Percentiles rank a stretch among this genome's conserved stretches.
phyloP scores from a whole-genome alignment of 768 basidiomycete genomes.

The Panus rudis region DNA sequence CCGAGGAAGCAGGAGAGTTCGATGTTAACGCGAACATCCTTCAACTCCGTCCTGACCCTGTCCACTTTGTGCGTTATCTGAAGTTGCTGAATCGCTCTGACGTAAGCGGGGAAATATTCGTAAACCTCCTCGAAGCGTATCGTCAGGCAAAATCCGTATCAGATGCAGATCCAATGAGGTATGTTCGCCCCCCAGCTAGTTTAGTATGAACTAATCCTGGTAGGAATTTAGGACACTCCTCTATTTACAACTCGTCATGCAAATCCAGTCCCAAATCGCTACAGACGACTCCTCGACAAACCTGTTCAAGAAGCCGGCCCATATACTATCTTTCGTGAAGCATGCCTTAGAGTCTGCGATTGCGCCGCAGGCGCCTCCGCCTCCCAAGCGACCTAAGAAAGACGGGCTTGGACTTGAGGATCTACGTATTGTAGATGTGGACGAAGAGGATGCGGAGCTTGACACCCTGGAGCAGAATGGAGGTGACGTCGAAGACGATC shows the following conservation, averaged over 20 bases:
- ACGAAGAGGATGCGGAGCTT: conserved; percentile 25
- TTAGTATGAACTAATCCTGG: not conserved
- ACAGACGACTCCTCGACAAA: conserved; percentile 45
- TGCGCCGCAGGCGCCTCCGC: conserved; percentile 1
- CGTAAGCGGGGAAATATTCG: conserved; percentile 66
- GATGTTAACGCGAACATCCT: conserved; percentile 52
- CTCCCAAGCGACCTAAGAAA: conserved; percentile 5
- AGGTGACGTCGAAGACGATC: conserved; percentile 35
- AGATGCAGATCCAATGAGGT: conserved; percentile 50
- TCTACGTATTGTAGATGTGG: conserved; percentile 31
- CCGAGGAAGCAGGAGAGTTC: conserved; percentile 35
- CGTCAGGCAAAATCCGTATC: conserved; percentile 30
- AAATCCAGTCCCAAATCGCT: conserved; percentile 69
- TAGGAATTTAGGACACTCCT: conserved; percentile 48
- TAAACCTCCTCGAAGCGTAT: conserved; percentile 68
- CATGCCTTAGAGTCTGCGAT: conserved; percentile 55
- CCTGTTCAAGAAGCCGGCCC: conserved; percentile 57
- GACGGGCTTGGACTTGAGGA: conserved; percentile 27
- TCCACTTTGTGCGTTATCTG: conserved; percentile 58
- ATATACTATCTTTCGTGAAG: conserved; percentile 78
- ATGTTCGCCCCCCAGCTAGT: conserved; percentile 7
- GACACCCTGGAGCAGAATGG: too few relatives aligned
- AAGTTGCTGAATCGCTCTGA: conserved; percentile 61
- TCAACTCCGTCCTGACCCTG: conserved; percentile 69
- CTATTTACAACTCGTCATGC: conserved; percentile 73